Conservation (phyloP, 768 basidiomycete species). For the Hortiboletus flavorubellus region DNA sequence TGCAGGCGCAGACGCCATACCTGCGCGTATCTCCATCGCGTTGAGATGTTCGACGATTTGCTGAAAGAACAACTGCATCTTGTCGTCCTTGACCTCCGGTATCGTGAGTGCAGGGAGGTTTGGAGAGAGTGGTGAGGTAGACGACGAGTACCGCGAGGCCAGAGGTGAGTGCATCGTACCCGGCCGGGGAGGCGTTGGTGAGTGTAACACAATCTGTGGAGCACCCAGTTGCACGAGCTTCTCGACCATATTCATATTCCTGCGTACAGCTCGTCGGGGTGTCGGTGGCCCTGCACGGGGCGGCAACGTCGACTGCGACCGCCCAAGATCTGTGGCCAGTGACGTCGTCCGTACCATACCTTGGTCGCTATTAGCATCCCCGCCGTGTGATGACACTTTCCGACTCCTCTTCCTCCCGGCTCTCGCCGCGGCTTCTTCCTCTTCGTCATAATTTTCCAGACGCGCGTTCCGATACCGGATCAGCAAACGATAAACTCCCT, state of each 20-base stretch:
- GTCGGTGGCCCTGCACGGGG: conserved; percentile 58
- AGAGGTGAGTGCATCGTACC: conserved; percentile 19
- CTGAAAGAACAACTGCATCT: conserved; percentile 80
- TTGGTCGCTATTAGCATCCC: conserved; percentile 23
- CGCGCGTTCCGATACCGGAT: conserved; percentile 75
- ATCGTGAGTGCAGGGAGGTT: conserved; percentile 49
- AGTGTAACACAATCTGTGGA: conserved; percentile 27
- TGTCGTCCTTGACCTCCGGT: conserved; percentile 71
- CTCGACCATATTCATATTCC: conserved; percentile 18
- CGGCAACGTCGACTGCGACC: conserved; percentile 41
- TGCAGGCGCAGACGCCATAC: conserved; percentile 12
- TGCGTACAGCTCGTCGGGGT: conserved; percentile 51
- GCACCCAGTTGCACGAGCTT: conserved; percentile 12
- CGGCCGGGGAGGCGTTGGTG: conserved; percentile 25
- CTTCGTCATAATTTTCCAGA: conserved; percentile 71
- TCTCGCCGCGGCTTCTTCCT: conserved; percentile 46
- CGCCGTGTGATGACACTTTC: conserved; percentile 29
- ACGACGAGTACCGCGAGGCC: conserved; percentile 25
- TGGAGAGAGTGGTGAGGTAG: conserved; percentile 33
- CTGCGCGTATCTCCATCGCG: conserved; percentile 59
- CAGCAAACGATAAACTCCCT: conserved; percentile 92
- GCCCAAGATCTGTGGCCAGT: conserved; percentile 23
- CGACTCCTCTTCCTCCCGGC: conserved; percentile 33
- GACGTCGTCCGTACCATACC: conserved; percentile 23
- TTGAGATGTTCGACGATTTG: conserved; percentile 82